A percentile compares a stretch with the other conserved stretches of the same genome.
Conservation (phyloP, 2,329 filamentous ascomycete genomes). For the Pestalotiopsis sp. region DNA sequence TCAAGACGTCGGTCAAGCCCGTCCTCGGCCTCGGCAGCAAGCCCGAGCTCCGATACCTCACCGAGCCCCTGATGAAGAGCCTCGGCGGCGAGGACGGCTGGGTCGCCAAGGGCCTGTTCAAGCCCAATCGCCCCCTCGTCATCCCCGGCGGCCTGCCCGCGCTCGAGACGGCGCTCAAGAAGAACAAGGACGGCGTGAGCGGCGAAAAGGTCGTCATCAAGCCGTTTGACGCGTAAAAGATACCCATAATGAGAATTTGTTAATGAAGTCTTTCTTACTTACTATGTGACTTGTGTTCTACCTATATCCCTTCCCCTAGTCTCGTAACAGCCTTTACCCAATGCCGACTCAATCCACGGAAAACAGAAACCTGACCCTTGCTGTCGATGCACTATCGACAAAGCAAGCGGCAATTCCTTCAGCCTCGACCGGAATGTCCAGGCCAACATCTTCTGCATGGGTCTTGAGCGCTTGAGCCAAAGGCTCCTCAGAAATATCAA, state of each 20-base stretch:
- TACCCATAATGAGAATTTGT: neutral
- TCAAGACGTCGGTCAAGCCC: neutral
- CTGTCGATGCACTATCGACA: too few relatives aligned
- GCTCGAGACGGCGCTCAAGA: constrained; percentile 26
- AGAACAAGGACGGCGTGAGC: constrained; percentile 29
- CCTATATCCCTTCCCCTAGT: too few relatives aligned
- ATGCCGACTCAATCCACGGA: too few relatives aligned
- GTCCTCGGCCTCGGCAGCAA: constrained; percentile 25
- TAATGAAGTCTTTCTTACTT: neutral
- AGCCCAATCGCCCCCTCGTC: constrained; percentile 30
- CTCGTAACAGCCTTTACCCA: too few relatives aligned
- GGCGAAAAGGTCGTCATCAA: constrained; percentile 27
- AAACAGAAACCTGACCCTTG: too few relatives aligned
- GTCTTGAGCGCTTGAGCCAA: too few relatives aligned
- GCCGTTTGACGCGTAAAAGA: constrained; percentile 7
- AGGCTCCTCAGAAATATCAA: too few relatives aligned
- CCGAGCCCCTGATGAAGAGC: constrained; percentile 28
- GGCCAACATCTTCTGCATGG: too few relatives aligned
- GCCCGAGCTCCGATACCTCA: constrained; percentile 29
- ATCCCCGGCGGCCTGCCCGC: constrained; percentile 30
- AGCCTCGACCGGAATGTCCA: too few relatives aligned
- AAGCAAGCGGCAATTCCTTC: too few relatives aligned
- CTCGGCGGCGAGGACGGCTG: constrained; percentile 32
- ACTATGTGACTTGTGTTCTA: neutral
- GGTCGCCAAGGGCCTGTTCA: constrained; percentile 30